Base-by-base conservation (phyloP, 352 stramenopile species). In the Phytopythium oedochilum region DNA sequence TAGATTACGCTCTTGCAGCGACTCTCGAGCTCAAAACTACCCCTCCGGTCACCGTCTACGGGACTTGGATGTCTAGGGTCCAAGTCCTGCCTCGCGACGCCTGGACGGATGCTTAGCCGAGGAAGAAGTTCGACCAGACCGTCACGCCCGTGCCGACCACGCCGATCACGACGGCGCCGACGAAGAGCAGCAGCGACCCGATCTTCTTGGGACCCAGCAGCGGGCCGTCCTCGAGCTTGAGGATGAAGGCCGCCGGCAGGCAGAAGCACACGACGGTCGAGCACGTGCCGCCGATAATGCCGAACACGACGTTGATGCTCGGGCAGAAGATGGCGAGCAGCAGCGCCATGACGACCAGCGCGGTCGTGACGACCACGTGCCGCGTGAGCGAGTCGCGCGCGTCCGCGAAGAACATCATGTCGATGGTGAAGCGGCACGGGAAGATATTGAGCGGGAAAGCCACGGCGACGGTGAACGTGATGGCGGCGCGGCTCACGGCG, bases 361-460 rank as follows among this genome's bases (percentile, higher is more conserved):
- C 59, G 25, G 55, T 80, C 8, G 80, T 91, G 12, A 93, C 80
- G 2, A 66, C 61, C 11, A 90, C 70, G 64, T 91, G 83, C 42
- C 83, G 80, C n/a, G 59, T 40, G 32, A 59, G 55, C 54, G 83
- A 93, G 48, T 91, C 83, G 50, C 84, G 73, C 22, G 83, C 75
- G 57, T 83, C 69, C 2, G 83, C 79, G 45, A 94, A 94, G 59
- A 90, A 94, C 83, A 94, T 92, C 81, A 94, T 92, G 60, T 94
- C 81, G 57, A 94, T 82, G 6, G 77, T 92, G 56, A 94, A 94
- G 22, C 83, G 77, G 54, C 83, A 94, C 40, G 83, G 83, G 45
- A 94, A 94, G 48, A 94, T 94, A 64, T 94, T 94, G 57, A 94
- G 72, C 53, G 83, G 83, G 63, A 91, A 94, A 5, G 83, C 83